Percentiles rank a stretch among this genome's conserved stretches.
Evolutionary conservation across 1,284 basidiomycete genomes (phyloP).

Genomic region (Marasmius tenuissimus): DNA sequence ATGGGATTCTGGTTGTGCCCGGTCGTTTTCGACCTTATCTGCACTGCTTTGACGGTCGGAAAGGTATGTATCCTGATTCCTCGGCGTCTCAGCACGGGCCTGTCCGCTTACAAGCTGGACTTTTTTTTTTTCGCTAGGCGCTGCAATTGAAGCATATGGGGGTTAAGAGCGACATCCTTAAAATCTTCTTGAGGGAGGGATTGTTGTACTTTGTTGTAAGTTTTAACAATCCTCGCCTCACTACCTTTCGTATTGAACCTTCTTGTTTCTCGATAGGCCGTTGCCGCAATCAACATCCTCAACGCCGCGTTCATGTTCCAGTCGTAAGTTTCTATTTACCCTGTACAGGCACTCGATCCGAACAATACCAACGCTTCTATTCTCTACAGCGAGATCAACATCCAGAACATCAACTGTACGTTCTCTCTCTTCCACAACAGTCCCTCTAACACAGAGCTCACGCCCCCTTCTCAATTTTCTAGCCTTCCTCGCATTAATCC

Average conservation of each 20-base stretch:
- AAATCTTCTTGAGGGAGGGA: conserved; percentile 5
- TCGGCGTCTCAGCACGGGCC: neutral
- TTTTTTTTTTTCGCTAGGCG: neutral
- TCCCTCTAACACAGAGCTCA: neutral
- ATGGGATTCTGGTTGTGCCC: conserved; percentile 12
- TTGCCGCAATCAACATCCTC: conserved; percentile 2
- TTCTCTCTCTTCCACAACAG: too few species aligned
- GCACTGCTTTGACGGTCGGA: conserved; percentile 5
- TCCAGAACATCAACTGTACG: conserved; percentile 9
- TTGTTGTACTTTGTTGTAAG: conserved; percentile 7
- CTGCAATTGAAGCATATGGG: neutral
- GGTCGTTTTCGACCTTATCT: conserved; percentile 13
- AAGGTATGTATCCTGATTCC: conserved; percentile 4
- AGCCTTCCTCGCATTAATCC: conserved; percentile 10
- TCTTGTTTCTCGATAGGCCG: neutral
- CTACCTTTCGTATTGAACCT: neutral
- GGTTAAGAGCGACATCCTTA: conserved; percentile 3
- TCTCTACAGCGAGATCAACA: conserved; percentile 4
- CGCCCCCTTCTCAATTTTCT: too few species aligned
- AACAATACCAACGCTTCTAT: neutral
- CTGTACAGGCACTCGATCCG: neutral
- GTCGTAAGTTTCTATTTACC: neutral
- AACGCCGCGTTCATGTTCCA: conserved; percentile 1
- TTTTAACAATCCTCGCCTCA: neutral
- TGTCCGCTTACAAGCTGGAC: too few species aligned